These are phyloP conservation scores for Croton laevigatus DNA, from an alignment of 441 rosid genomes.

Conservation along the genomic window DNA sequence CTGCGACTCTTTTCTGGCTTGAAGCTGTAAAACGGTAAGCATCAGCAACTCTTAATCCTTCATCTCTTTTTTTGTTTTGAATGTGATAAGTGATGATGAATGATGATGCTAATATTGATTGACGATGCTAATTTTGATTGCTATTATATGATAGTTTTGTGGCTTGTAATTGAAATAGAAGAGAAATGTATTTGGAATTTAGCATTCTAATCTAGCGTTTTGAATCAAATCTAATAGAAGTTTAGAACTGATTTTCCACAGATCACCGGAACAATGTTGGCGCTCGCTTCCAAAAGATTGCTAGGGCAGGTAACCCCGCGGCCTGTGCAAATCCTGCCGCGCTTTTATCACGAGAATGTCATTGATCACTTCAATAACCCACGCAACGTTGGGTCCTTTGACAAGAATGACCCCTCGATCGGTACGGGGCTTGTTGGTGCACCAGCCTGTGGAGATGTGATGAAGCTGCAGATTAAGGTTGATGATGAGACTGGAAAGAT, in stretches of 20 bases:
- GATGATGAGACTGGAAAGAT: conserved; percentile 82
- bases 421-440: conserved; percentile 98
- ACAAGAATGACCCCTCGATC: conserved; percentile 70
- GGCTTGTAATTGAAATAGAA: no score
- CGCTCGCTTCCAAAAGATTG: conserved; percentile 34
- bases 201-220: no score
- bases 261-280: conserved; percentile 31
- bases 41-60: no score
- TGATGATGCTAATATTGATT: no score
- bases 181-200: no score
- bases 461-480: conserved; percentile 93
- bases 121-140: no score
- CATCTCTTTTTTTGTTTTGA: no score
- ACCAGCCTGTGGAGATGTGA: conserved; percentile 95
- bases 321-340: conserved; percentile 30
- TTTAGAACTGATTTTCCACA: conserved; percentile 5
- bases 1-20: no score
- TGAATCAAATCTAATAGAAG: no score
- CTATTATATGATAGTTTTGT: no score
- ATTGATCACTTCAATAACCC: conserved; percentile 93
- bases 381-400: conserved; percentile 87
- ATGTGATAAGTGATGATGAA: no score
- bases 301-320: conserved; percentile 24
- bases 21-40: no score
- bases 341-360: conserved; percentile 80